Evolutionary conservation across 495 filamentous ascomycete species (phyloP), one percentile per base, ranked within the genome.

Genomic region (Talaromyces proteolyticus): DNA sequence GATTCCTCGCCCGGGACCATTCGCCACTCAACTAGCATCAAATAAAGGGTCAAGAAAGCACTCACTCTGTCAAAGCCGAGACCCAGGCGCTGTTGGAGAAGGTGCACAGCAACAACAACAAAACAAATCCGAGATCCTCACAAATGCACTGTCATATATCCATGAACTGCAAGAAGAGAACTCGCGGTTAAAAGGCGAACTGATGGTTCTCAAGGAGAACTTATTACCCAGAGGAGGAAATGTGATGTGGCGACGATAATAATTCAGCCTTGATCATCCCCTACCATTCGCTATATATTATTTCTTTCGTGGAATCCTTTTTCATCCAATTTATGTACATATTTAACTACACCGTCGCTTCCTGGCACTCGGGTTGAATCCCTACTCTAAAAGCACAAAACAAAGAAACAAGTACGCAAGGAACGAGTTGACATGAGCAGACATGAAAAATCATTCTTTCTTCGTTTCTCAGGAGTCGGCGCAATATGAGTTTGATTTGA

Each of bases 141-240:
- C 76, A 53, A 78, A 81, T 59, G 80, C 80, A 14, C 77, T 95
- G 17, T 80, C 88, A 37, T 86, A 89, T 42, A 72, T 95, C 61
- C 77, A 82, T 43, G 76, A 65, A 16, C 52, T 75, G 34, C 69
- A 75, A 48, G 66, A 69, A 42, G 63, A 69, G 52, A 75, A 71
- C 25, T 60, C 63, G 38, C 57, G 63, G 0, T 43, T 72, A 38
- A 62, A 65, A 34, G 68, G 67, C 57, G 72, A 75, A 51, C 21
- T 75, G 26, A 51, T 56, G 0, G 19, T 71, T 6, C 25, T 72
- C 34, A 69, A 66, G 48, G 65, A 69, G 45, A 64, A 64, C 43
- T 18, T 69, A 39, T 18, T 68, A 17, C 59, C 66, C 8, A 59
- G 57, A 19, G 63, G 61, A 12, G 63, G 61, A 12, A 49, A 41